A percentile compares a stretch with the other conserved stretches of the same genome.
phyloP scores from a whole-genome alignment of 208 protist genomes.

The Novymonas esmeraldas region DNA sequence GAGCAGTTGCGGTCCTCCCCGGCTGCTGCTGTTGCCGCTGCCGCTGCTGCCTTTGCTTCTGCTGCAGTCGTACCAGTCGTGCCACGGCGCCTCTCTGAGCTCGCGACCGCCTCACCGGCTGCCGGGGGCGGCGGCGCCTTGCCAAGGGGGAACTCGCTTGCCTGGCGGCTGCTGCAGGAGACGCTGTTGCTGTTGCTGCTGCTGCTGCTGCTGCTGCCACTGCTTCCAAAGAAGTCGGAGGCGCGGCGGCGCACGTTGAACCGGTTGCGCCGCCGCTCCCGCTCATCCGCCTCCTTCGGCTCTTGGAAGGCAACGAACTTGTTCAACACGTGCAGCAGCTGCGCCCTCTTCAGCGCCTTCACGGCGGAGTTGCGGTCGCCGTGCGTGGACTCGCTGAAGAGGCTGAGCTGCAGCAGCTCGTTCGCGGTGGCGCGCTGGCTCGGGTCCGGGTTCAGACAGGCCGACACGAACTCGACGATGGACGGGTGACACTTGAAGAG shows the following conservation, averaged over 20 bases:
- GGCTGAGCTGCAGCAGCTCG: slow-evolving; percentile 74
- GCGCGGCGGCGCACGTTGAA: slow-evolving; percentile 9
- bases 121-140: neutral
- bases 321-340: slow-evolving; percentile 86
- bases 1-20: neutral
- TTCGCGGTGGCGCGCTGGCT: slow-evolving; percentile 64
- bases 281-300: slow-evolving; percentile 36
- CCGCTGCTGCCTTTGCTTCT: neutral
- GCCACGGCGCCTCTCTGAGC: neutral
- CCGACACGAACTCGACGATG: slow-evolving; percentile 83
- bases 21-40: neutral
- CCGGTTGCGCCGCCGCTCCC: slow-evolving; percentile 16
- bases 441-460: slow-evolving; percentile 80
- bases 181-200: slow-evolving; percentile 10
- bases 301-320: slow-evolving; percentile 89
- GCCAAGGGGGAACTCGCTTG: no score
- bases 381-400: slow-evolving; percentile 76
- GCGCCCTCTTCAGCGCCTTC: slow-evolving; percentile 71
- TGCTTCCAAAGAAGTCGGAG: slow-evolving; percentile 28
- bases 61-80: no score
- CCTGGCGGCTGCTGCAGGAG: neutral
- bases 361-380: slow-evolving; percentile 73
- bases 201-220: slow-evolving; percentile 4
- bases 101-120: neutral
- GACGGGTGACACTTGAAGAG: slow-evolving; percentile 71